Percentiles rank a stretch among this genome's conserved stretches.
Conservation (phyloP, 169 alveolate species). For the Plasmodium chabaudi region DNA sequence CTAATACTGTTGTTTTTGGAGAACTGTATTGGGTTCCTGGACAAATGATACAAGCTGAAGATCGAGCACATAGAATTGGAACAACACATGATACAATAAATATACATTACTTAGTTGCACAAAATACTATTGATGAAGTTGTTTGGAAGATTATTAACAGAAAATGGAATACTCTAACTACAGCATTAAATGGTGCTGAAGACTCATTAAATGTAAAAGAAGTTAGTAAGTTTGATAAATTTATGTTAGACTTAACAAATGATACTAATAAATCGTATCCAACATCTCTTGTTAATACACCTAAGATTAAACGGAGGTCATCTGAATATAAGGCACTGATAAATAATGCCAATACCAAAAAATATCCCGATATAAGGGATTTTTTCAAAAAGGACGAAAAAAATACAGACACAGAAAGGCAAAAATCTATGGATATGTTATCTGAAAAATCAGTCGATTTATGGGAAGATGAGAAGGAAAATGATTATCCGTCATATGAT, state of each 20-base stretch:
- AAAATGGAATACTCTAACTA: conserved; percentile 87
- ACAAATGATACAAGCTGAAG: conserved; percentile 97
- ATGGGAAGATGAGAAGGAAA: too few relatives aligned
- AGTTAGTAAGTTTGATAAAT: conserved; percentile 57
- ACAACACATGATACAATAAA: conserved; percentile 85
- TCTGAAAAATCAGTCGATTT: too few relatives aligned
- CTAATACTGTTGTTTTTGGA: conserved; percentile 97
- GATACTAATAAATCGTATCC: conserved; percentile 72
- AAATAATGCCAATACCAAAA: conserved; percentile 1
- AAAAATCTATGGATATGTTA: too few relatives aligned
- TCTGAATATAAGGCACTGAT: conserved; percentile 26
- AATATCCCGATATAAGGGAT: conserved; percentile 50
- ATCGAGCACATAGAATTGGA: conserved; percentile 98
- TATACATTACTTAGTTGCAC: conserved; percentile 91
- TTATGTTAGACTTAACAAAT: conserved; percentile 60
- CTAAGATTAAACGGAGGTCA: conserved; percentile 44
- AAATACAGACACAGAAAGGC: too few relatives aligned
- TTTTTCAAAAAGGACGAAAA: conserved; percentile 12
- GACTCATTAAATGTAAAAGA: conserved; percentile 74
- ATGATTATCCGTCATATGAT: too few relatives aligned
- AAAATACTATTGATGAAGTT: conserved; percentile 86
- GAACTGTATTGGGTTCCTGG: conserved; percentile 99
- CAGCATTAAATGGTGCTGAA: conserved; percentile 84
- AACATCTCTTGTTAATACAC: conserved; percentile 41
- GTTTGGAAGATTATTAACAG: conserved; percentile 86